Evolutionary conservation across 106 monocot genomes (phyloP).

Genomic region (Alisma plantagoaquatica): DNA sequence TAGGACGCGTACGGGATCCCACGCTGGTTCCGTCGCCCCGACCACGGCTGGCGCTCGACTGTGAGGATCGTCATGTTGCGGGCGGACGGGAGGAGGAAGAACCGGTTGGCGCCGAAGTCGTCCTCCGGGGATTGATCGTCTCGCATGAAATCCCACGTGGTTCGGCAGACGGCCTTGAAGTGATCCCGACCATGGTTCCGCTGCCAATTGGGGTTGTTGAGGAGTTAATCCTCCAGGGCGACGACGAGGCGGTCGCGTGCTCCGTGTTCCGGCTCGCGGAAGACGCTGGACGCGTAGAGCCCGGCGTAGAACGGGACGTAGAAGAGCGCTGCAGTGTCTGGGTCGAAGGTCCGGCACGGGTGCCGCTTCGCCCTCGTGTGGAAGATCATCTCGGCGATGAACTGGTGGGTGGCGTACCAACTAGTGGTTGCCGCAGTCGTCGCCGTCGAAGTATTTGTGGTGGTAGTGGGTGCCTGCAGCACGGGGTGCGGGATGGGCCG

Average conservation of each 20-base stretch:
- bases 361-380: slow-evolving; percentile 41
- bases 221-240: slow-evolving; percentile 18
- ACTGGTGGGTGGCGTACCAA: slow-evolving; percentile 55
- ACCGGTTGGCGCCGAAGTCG: slow-evolving; percentile 34
- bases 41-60: slow-evolving; percentile 47
- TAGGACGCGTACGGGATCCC: slow-evolving; percentile 55
- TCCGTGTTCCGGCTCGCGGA: slow-evolving; percentile 12
- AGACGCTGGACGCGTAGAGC: slow-evolving; percentile 33
- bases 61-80: slow-evolving; percentile 45
- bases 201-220: slow-evolving; percentile 5
- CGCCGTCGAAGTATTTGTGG: neutral
- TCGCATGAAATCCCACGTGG: slow-evolving; percentile 65
- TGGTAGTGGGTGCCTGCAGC: neutral
- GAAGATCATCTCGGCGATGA: slow-evolving; percentile 59
- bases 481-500: slow-evolving; percentile 9
- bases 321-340: slow-evolving; percentile 22
- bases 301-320: slow-evolving; percentile 58
- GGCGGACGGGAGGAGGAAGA: slow-evolving; percentile 22
- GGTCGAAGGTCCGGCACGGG: slow-evolving; percentile 36
- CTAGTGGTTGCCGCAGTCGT: neutral
- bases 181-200: slow-evolving; percentile 32
- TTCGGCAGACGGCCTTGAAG: slow-evolving; percentile 45
- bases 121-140: neutral
- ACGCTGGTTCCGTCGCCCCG: slow-evolving; percentile 25
- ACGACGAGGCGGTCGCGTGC: slow-evolving; percentile 29